phyloP scores from a whole-genome alignment of 2,329 filamentous ascomycete genomes.

The Talaromyces amestolkiae region DNA sequence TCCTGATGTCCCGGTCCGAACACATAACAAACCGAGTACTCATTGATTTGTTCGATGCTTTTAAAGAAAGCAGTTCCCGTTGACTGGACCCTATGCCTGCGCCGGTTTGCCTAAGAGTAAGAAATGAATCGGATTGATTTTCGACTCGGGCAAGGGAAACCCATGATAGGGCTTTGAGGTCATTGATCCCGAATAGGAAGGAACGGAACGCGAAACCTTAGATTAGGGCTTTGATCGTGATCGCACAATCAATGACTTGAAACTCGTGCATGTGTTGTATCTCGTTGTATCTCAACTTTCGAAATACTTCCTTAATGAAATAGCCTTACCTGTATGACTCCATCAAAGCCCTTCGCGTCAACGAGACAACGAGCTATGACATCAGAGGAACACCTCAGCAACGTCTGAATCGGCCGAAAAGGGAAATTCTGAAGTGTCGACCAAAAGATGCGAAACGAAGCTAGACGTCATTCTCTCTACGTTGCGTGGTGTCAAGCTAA shows the following conservation, averaged over 20 bases:
- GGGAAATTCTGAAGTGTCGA: slow-evolving; percentile 8
- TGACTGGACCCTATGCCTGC: not conserved
- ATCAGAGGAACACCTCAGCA: not conserved
- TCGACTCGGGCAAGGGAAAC: not conserved
- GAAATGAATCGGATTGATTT: not conserved
- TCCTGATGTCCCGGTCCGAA: slow-evolving; percentile 3
- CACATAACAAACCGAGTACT: not conserved
- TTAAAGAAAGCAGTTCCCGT: not conserved
- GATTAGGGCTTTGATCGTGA: not conserved
- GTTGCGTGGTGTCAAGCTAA: not conserved
- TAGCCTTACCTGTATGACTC: not conserved
- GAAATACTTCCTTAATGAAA: no score
- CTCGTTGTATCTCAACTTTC: not conserved
- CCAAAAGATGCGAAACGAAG: not conserved
- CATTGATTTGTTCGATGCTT: not conserved
- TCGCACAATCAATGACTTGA: not conserved
- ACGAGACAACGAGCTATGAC: not conserved
- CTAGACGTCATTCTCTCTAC: not conserved
- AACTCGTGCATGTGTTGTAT: not conserved
- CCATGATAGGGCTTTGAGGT: not conserved
- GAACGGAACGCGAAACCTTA: not conserved
- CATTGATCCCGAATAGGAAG: slow-evolving; percentile 8
- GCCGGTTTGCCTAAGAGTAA: not conserved
- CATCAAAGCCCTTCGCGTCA: not conserved
- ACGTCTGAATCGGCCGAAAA: not conserved